These are phyloP conservation scores for Linum usitatissimum DNA, from an alignment of 345 rosid genomes.

Conservation along the genomic window DNA sequence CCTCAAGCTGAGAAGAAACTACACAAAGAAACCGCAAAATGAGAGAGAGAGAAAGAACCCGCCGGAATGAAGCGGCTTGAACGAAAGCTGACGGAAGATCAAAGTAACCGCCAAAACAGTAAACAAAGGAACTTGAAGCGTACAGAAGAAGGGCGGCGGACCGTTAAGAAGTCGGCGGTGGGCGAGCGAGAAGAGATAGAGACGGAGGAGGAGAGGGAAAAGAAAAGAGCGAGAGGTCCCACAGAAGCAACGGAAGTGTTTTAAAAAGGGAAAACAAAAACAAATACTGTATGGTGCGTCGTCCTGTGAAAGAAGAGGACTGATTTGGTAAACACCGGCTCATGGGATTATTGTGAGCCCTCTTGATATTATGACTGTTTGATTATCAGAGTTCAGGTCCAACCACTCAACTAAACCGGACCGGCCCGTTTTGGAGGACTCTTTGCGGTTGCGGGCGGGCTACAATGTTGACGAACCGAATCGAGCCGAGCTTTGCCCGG, in stretches of 20 bases:
- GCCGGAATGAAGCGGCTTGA: background rate
- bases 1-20: background rate
- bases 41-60: background rate
- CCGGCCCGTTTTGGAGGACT: too few species aligned
- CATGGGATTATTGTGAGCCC: background rate
- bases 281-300: too few species aligned
- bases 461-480: too few species aligned
- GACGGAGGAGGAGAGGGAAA: background rate
- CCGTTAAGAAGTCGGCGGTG: constrained; percentile 5
- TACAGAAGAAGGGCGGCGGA: background rate
- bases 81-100: background rate
- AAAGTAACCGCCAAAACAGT: background rate
- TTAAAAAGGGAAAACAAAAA: too few species aligned
- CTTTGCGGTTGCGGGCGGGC: too few species aligned
- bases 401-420: too few species aligned
- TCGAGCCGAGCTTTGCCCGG: too few species aligned
- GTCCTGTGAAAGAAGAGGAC: background rate
- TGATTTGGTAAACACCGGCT: background rate
- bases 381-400: too few species aligned
- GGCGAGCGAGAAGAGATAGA: background rate
- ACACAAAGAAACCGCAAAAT: background rate
- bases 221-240: background rate
- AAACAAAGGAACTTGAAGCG: background rate
- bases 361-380: background rate
- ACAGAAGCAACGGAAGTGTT: background rate